A percentile compares a stretch with the other conserved stretches of the same genome.
These are phyloP conservation scores for Penicillium malachiteum DNA, from an alignment of 495 filamentous ascomycete genomes.

Conservation along the genomic window DNA sequence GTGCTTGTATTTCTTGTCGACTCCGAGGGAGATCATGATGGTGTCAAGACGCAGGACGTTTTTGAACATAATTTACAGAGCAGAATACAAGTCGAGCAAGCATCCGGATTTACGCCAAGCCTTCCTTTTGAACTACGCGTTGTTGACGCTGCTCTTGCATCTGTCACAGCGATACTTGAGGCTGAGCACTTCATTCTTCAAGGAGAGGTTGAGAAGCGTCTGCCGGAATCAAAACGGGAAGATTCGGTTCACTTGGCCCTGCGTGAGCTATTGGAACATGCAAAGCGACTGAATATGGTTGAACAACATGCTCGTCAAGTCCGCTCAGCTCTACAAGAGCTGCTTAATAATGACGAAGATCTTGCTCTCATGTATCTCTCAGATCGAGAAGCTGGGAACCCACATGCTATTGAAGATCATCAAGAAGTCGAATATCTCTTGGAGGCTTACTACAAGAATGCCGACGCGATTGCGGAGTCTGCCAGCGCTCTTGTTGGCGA, in stretches of 20 bases:
- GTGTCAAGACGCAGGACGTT: conserved; percentile 21
- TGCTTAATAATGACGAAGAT: conserved; percentile 32
- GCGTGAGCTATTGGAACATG: conserved; percentile 19
- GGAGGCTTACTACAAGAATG: conserved; percentile 35
- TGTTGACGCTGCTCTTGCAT: conserved; percentile 77
- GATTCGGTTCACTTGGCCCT: conserved; percentile 19
- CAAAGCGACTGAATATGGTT: conserved; percentile 23
- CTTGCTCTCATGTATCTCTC: conserved; percentile 45
- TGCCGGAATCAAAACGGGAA: conserved; percentile 24
- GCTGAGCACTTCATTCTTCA: conserved; percentile 27
- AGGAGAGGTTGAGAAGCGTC: conserved; percentile 13
- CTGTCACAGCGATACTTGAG: conserved; percentile 41
- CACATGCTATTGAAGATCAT: conserved; percentile 28
- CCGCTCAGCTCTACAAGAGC: conserved; percentile 25
- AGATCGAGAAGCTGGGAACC: conserved; percentile 33
- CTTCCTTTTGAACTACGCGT: conserved; percentile 73
- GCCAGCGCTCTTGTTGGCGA: conserved; percentile 21
- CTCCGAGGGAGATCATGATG: conserved; percentile 8
- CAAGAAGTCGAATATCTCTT: conserved; percentile 38
- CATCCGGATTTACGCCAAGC: conserved; percentile 42
- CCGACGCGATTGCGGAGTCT: conserved; percentile 27
- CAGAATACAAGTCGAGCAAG: conserved; percentile 56
- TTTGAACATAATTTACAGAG: conserved; percentile 48
- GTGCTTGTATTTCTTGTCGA: conserved; percentile 24
- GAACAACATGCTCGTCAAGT: conserved; percentile 32